phyloP scores from a whole-genome alignment of 345 rosid species.

The Excoecaria agallocha region DNA sequence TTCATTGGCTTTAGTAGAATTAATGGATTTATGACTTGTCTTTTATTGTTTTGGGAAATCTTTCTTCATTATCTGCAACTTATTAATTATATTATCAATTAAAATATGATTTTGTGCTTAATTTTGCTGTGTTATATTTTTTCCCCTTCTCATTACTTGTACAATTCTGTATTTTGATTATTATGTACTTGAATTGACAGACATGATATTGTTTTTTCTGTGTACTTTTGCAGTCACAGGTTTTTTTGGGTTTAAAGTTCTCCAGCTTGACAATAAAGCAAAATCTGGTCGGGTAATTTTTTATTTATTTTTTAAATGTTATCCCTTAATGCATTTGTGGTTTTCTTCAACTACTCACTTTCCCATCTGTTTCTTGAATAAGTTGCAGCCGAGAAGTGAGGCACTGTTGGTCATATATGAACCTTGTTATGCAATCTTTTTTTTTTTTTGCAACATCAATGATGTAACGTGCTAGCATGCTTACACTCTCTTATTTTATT shows the following conservation, averaged over 20 bases:
- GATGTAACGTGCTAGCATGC: no score
- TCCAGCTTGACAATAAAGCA: slow-evolving; percentile 84
- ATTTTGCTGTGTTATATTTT: neutral
- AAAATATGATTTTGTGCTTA: no score
- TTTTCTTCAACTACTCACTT: no score
- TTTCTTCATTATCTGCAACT: neutral
- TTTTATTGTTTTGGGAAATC: neutral
- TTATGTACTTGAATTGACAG: neutral
- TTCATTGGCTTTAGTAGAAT: neutral
- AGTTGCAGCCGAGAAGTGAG: no score
- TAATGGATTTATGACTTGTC: neutral
- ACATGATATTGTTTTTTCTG: slow-evolving; percentile 12
- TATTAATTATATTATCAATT: neutral
- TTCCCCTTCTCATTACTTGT: neutral
- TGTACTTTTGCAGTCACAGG: slow-evolving; percentile 45
- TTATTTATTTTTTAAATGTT: neutral
- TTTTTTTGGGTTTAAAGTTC: slow-evolving; percentile 67
- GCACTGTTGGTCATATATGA: no score
- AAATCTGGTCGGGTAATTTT: slow-evolving; percentile 61
- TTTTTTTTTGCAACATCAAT: no score
- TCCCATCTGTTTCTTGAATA: no score
- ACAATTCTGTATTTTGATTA: neutral
- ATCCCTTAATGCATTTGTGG: no score
- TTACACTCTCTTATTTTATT: no score
- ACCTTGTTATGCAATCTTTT: no score